Evolutionary conservation across 306 rosid species (phyloP).

Genomic region (Lupinus albus): DNA sequence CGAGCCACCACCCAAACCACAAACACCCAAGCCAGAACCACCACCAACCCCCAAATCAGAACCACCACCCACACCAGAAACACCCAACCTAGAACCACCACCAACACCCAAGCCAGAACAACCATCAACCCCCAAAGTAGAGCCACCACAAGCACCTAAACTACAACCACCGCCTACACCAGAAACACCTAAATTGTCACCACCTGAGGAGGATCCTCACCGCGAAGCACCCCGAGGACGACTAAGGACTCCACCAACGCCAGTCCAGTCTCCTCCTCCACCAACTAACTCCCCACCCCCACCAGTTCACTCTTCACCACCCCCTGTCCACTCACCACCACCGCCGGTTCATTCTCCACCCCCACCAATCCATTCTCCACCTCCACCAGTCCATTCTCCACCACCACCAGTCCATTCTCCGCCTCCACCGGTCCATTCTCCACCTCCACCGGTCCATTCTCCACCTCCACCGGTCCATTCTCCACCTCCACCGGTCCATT

Average conservation of each 20-base stretch:
- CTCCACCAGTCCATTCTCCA: background rate
- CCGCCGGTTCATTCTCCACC: conserved; percentile 27
- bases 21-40: too few relatives aligned
- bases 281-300: conserved; percentile 6
- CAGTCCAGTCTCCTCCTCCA: background rate
- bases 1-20: too few relatives aligned
- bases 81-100: too few relatives aligned
- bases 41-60: too few relatives aligned
- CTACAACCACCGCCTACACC: too few relatives aligned
- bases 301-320: background rate
- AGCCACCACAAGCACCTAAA: too few relatives aligned
- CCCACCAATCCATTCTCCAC: background rate
- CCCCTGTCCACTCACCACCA: background rate
- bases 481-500: background rate
- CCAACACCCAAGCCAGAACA: too few relatives aligned
- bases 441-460: background rate
- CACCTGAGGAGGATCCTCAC: conserved; percentile 12
- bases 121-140: too few relatives aligned
- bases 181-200: background rate
- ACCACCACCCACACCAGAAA: too few relatives aligned
- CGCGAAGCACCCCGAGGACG: background rate
- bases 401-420: background rate
- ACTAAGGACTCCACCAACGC: background rate
- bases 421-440: background rate
- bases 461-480: background rate